A percentile compares a stretch with the other conserved stretches of the same genome.
These are phyloP conservation scores for Agastache rugosa DNA, from an alignment of 257 asterid genomes.

Conservation along the genomic window DNA sequence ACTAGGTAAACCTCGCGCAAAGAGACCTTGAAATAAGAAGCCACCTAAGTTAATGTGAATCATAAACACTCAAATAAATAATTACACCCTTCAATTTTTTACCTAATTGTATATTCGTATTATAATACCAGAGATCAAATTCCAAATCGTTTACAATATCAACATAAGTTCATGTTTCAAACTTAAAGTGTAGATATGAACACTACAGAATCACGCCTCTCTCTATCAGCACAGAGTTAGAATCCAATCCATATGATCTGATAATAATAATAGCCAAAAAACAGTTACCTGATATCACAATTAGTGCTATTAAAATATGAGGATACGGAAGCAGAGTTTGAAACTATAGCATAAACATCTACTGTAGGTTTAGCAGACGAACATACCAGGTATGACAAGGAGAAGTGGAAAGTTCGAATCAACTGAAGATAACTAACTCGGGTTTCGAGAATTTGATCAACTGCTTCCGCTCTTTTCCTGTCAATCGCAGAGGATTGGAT, in stretches of 20 bases:
- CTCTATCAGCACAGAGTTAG: background rate
- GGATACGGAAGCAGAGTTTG: slow-evolving; percentile 2
- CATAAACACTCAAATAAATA: background rate
- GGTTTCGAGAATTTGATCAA: slow-evolving; percentile 15
- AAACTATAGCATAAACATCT: background rate
- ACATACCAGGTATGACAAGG: slow-evolving; percentile 27
- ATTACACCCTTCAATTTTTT: background rate
- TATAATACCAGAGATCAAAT: slow-evolving; percentile 1
- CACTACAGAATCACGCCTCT: background rate
- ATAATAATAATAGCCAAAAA: background rate
- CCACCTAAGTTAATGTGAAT: background rate
- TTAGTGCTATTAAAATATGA: slow-evolving; percentile 1
- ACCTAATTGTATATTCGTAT: background rate
- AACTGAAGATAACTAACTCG: slow-evolving; percentile 7
- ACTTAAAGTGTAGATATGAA: background rate
- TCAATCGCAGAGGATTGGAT: background rate
- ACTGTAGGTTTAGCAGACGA: slow-evolving; percentile 26
- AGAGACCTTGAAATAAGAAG: slow-evolving; percentile 6
- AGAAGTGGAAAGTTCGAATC: slow-evolving; percentile 20
- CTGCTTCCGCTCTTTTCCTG: background rate
- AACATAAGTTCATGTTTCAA: slow-evolving; percentile 4
- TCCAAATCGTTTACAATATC: slow-evolving; percentile 26
- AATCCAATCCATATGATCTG: background rate
- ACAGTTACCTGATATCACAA: background rate
- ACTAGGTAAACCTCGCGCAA: background rate